A percentile compares a stretch with the other conserved stretches of the same genome.
phyloP scores from a whole-genome alignment of 176 grass and related monocot species.

The Hyparrhenia diplandra region DNA sequence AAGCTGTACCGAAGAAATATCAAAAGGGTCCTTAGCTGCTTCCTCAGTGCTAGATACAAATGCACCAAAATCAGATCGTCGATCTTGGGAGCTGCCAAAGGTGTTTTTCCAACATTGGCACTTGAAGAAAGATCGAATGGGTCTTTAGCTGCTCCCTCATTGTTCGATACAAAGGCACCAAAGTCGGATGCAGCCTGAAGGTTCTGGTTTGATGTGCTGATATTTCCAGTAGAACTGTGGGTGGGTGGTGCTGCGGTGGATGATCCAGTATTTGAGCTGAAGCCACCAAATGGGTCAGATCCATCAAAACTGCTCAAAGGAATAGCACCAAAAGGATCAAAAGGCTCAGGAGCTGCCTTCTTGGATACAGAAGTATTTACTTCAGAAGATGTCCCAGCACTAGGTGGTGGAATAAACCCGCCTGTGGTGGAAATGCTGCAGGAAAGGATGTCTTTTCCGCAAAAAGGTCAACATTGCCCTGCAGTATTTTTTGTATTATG shows the following conservation, averaged over 20 bases:
- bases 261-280: constrained; percentile 50
- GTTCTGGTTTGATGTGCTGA: constrained; percentile 36
- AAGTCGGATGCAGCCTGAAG: constrained; percentile 43
- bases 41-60: constrained; percentile 39
- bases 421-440: constrained; percentile 45
- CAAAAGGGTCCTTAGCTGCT: constrained; percentile 38
- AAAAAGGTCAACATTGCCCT: constrained; percentile 60
- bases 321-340: constrained; percentile 86
- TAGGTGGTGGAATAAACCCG: constrained; percentile 48
- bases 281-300: constrained; percentile 78
- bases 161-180: constrained; percentile 51
- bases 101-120: constrained; percentile 30
- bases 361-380: constrained; percentile 36
- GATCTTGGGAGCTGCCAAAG: constrained; percentile 36
- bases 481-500: constrained; percentile 35
- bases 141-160: constrained; percentile 26
- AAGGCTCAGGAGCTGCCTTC: constrained; percentile 38
- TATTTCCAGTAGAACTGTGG: constrained; percentile 40
- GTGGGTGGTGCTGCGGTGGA: constrained; percentile 23
- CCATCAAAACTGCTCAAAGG: constrained; percentile 67
- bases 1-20: constrained; percentile 42
- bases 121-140: constrained; percentile 41
- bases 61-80: constrained; percentile 50
- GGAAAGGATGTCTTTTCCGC: constrained; percentile 34
- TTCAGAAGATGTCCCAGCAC: constrained; percentile 47